A percentile compares a stretch with the other conserved stretches of the same genome.
Conservation (phyloP, 257 asterid species). For the Cynanchum wilfordii region DNA sequence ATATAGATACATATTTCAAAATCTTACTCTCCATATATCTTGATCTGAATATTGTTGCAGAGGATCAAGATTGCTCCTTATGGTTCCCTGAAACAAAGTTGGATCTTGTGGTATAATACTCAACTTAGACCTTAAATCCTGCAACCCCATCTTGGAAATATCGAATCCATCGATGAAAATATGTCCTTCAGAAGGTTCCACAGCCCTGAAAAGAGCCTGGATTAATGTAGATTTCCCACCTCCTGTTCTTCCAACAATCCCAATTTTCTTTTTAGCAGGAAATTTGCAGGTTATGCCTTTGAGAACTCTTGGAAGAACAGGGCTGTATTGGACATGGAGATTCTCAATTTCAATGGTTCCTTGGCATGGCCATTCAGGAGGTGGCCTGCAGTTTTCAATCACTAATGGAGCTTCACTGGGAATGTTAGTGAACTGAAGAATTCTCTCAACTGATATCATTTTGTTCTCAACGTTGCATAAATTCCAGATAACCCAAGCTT, state of each 20-base stretch:
- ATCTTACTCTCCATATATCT: slow-evolving; percentile 69
- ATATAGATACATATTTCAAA: background rate
- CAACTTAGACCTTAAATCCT: slow-evolving; percentile 65
- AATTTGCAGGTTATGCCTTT: slow-evolving; percentile 69
- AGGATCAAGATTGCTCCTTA: slow-evolving; percentile 75
- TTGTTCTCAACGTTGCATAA: slow-evolving; percentile 84
- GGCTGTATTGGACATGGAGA: slow-evolving; percentile 65
- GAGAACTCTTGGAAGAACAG: slow-evolving; percentile 60
- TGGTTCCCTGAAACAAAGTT: slow-evolving; percentile 66
- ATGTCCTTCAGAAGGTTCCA: slow-evolving; percentile 60
- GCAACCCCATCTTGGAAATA: slow-evolving; percentile 59
- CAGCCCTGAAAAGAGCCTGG: slow-evolving; percentile 79
- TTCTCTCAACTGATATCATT: slow-evolving; percentile 77
- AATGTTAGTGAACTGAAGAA: slow-evolving; percentile 57
- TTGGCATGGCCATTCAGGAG: slow-evolving; percentile 53
- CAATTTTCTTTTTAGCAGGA: slow-evolving; percentile 55
- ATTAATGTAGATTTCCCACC: slow-evolving; percentile 84
- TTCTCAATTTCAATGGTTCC: slow-evolving; percentile 56
- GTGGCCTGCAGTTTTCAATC: slow-evolving; percentile 48
- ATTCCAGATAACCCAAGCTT: slow-evolving; percentile 93
- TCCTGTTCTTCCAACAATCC: slow-evolving; percentile 83
- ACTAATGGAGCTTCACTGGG: slow-evolving; percentile 67
- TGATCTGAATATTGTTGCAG: slow-evolving; percentile 51
- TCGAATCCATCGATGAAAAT: slow-evolving; percentile 33
- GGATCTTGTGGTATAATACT: slow-evolving; percentile 92